Evolutionary conservation across 2,329 filamentous ascomycete species (phyloP), one percentile per base, ranked within the genome.

Genomic region (Penicillium sp.): DNA sequence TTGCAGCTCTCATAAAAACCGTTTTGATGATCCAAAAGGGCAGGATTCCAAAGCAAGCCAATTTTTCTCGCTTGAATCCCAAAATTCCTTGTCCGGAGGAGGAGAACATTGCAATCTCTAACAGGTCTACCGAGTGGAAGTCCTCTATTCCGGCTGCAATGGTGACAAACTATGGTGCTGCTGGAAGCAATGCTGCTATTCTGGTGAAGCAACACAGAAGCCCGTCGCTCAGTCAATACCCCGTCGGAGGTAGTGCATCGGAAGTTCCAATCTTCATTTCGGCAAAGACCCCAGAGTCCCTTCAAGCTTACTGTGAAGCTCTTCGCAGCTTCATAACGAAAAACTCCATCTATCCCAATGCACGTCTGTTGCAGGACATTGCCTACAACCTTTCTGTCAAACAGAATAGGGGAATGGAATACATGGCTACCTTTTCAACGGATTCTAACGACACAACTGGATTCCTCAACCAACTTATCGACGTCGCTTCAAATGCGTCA

Each of bases 131-230:
- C 14, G 2, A 14, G 5, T 49, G 47, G 47, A 2, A 22, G 10
- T 46, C 29, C 2, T 46, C 43, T 3, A 65, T 65, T 3, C 43
- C 48, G 3, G 61, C 52, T 2, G 65, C 65, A 0, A 39, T 66
- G 21, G 65, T 71, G 6, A 71, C 67, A 22, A 70, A 69, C 18
- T 69, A 69, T 27, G 69, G 69, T 4, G 69, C 69, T 4, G 62
- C 64, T 3, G 69, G 69, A 14, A 64, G 58, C 9, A 63, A 69
- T 54, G 59, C 63, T 3, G 54, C 64, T 5, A 22, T 75, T 65
- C 68, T 70, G 3, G 55, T 70, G 8, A 65, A 62, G 0, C 14
- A 54, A 42, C 36, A 51, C 55, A 27, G 49, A 56, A 1, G 18
- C 2, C 18, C 18, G 18, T 2, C 2, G 2, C 18, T 18, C 18